Evolutionary conservation across 306 rosid species (phyloP), one percentile per base, ranked within the genome.

Genomic region (Begonia fuchsioides): DNA sequence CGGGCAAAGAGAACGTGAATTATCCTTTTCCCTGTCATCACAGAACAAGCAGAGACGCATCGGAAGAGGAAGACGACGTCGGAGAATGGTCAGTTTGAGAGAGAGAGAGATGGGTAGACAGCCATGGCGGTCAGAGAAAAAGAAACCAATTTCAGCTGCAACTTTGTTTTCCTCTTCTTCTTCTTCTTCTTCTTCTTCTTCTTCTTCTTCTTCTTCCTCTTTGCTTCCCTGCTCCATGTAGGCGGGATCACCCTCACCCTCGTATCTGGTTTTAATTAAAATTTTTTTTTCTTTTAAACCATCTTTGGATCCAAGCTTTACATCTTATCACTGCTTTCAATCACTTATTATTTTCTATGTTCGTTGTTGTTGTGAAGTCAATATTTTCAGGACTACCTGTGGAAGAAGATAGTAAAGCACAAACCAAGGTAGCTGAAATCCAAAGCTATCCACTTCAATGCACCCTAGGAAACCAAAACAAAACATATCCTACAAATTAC

Each of bases 361-460:
- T 20, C 32, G 32, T 2, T 20, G 3, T 20, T 26, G 7, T 1
- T 26, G 5, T 26, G 35, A 26, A 77, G 87, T 57, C 65, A 1
- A 51, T 39, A 32, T 51, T 58, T 63, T 59, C 65, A 63, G 73
- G 66, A 8, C 7, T 10, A 49, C 56, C 26, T 12, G 14, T 14
- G 35, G 13, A 11, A 39, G 56, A 47, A 43, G 41, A 58, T 35
- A 58, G 47, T 32, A 47, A 52, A 14, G 15, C 68, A 62, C 0
- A 50, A 5, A 39, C 40, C 32, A 7, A 14, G 12, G 10, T 13
- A 58, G 15, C 54, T 13, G 9, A 54, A 63, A 12, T 10, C n/a
- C 56, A 61, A 17, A 77, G 77, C 43, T 75, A 52, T 35, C 68
- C 70, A 15, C 66, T 72, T 13, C 68, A 43, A 46, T 73, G 84